Evolutionary conservation across 2,329 filamentous ascomycete genomes (phyloP), one percentile per base, ranked within the genome.

Genomic region (Orbilia quercus): DNA sequence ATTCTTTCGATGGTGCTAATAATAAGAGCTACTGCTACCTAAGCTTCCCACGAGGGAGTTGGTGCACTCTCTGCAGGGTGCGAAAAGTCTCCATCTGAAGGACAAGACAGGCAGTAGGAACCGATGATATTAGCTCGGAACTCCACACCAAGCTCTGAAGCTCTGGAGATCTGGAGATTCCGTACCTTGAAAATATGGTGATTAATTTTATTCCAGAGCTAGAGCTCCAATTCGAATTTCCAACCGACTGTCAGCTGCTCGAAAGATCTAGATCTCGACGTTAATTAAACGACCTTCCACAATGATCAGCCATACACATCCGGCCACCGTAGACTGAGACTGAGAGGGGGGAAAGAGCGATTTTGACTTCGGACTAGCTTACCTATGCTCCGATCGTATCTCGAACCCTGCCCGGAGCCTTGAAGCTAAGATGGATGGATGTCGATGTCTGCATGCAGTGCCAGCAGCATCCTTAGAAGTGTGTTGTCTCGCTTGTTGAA

Each of bases 1-100:
- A 70, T 70, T 70, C 55, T 62, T 70, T 42, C 22, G 25, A 22
- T 18, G 63, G 36, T 47, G 36, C 23, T 40, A 51, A 38, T 65
- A 47, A 25, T 28, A 16, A 47, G 23, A 38, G 42, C 42, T 42
- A 3, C 12, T 6, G 38, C 38, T 45, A 22, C 42, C 42, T 4
- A 16, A 45, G 42, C 45, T 50, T 50, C 20, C 20, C 9, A 6
- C 6, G 23, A 50, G 23, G 22, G 22, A 50, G 20, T 14, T 18
- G 38, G 34, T 34, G 7, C 45, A 38, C 22, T 22, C 22, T 22
- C 45, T 31, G 36, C 45, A 53, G 58, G 58, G 47, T 34, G n/a
- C n/a, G 25, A 31, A 63, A 14, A 7, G 14, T 31, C 45, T 25
- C 45, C 45, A 31, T 45, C 16, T 20, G 18, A n/a, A 50, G 45